Evolutionary conservation across 495 filamentous ascomycete genomes (phyloP).

Genomic region (Penicillium canariense): DNA sequence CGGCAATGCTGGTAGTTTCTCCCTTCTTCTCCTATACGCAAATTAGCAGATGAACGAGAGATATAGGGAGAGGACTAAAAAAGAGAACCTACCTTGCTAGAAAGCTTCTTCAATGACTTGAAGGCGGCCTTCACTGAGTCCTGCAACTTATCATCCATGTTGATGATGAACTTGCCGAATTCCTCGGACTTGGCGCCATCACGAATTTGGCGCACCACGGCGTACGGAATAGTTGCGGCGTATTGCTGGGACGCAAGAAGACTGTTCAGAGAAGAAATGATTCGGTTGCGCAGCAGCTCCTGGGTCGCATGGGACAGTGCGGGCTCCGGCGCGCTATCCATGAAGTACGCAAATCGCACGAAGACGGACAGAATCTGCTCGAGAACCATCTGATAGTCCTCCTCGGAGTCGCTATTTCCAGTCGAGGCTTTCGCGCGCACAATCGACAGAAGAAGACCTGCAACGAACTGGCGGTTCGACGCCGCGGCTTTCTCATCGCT

Average conservation of each 20-base stretch:
- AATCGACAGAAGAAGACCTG: constrained; percentile 46
- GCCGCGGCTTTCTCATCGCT: constrained; percentile 45
- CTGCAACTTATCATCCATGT: constrained; percentile 59
- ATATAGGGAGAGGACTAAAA: background rate
- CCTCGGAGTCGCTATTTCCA: constrained; percentile 28
- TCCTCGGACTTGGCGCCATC: constrained; percentile 41
- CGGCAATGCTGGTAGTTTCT: constrained; percentile 41
- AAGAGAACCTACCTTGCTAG: constrained; percentile 49
- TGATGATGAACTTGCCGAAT: constrained; percentile 51
- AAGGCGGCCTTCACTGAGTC: constrained; percentile 59
- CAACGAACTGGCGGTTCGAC: constrained; percentile 45
- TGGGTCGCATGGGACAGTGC: constrained; percentile 59
- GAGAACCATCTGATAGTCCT: constrained; percentile 31
- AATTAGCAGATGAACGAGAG: constrained; percentile 4
- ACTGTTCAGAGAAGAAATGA: constrained; percentile 66
- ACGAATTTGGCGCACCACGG: constrained; percentile 52
- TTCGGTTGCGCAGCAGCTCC: constrained; percentile 64
- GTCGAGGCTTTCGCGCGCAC: constrained; percentile 43
- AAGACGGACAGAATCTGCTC: constrained; percentile 42
- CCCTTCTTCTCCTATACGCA: constrained; percentile 38
- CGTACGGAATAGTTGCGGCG: constrained; percentile 46
- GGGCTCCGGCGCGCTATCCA: constrained; percentile 34
- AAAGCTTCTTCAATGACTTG: constrained; percentile 64
- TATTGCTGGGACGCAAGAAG: constrained; percentile 62
- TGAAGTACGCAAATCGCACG: constrained; percentile 47